Base-by-base conservation (phyloP, 148 eudicot species). In the Linanthus parryae region DNA sequence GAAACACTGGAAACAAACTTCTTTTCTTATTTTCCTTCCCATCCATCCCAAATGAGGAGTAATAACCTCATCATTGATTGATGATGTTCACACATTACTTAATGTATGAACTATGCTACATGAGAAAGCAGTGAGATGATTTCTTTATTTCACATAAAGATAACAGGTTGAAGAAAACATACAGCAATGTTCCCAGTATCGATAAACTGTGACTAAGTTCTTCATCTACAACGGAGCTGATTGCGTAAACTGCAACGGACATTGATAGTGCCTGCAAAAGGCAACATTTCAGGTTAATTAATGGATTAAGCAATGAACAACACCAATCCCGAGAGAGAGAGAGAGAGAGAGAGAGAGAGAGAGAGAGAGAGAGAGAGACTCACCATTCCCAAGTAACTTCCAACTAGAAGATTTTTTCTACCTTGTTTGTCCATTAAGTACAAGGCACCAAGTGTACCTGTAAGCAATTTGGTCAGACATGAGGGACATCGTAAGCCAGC, bases 321-420 rank as follows among this genome's bases (percentile, higher is more conserved):
- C n/a, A n/a, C n/a, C n/a, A n/a, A n/a, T n/a, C n/a, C n/a, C n/a
- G n/a, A n/a, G n/a, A n/a, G n/a, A n/a, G n/a, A n/a, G n/a, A n/a
- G 31, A 43, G 44, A 50, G 31, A 57, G 38, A 12, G 5, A 7
- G 8, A 18, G 11, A 54, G 0, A 20, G 9, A 49, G 33, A 15
- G 16, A 41, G 5, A 40, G 36, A 31, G 15, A 30, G 41, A 49
- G 23, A 27, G 39, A 3, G 8, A 41, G 24, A 55, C 80, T 72
- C 53, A 82, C 95, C 95, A 86, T 86, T 66, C 90, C 95, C 36
- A 77, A 31, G 63, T 86, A 86, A 59, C 95, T 86, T 68, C 87
- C 90, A 49, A 77, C 67, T 29, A 86, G 73, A 68, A 86, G 90
- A 56, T 42, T 71, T 56, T 72, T 65, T 52, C 95, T 82, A 44